Evolutionary conservation across 2,329 filamentous ascomycete species (phyloP).

Genomic region (Fonsecaea erecta): DNA sequence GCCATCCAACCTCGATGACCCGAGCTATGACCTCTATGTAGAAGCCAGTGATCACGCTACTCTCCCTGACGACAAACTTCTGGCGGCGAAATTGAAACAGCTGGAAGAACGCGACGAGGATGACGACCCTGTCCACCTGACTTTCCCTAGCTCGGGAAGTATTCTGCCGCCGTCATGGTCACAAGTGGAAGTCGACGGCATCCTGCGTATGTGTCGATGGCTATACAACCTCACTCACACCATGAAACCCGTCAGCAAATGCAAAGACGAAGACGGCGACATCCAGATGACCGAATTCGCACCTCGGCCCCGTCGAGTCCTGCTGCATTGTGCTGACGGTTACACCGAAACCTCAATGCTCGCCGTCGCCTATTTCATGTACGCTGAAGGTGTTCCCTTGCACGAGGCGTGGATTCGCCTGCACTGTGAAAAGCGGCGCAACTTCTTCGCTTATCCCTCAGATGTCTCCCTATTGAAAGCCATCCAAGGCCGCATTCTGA

Average conservation of each 20-base stretch:
- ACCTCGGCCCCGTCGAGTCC: constrained; percentile 66
- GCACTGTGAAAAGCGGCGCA: constrained; percentile 78
- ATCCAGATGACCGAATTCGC: constrained; percentile 55
- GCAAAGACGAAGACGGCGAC: constrained; percentile 60
- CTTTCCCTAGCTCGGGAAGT: constrained; percentile 94
- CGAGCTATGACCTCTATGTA: constrained; percentile 77
- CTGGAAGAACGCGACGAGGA: constrained; percentile 45
- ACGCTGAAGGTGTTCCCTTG: constrained; percentile 77
- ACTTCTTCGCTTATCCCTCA: constrained; percentile 94
- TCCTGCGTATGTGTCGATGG: constrained; percentile 87
- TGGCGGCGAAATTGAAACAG: constrained; percentile 67
- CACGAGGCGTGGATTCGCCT: constrained; percentile 86
- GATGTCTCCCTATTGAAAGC: constrained; percentile 82
- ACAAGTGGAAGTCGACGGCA: constrained; percentile 78
- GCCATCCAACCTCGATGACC: constrained; percentile 45
- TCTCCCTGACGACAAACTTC: constrained; percentile 69
- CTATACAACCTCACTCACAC: constrained; percentile 82
- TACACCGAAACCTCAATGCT: constrained; percentile 94
- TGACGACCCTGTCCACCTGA: constrained; percentile 61
- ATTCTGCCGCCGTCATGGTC: constrained; percentile 84
- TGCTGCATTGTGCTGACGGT: constrained; percentile 93
- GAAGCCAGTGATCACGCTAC: constrained; percentile 86
- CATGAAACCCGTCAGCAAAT: constrained; percentile 38
- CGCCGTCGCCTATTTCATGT: constrained; percentile 90
- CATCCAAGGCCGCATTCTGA: constrained; percentile 75